phyloP scores from a whole-genome alignment of 1,284 basidiomycete genomes.

The Fomitopsis betulina region DNA sequence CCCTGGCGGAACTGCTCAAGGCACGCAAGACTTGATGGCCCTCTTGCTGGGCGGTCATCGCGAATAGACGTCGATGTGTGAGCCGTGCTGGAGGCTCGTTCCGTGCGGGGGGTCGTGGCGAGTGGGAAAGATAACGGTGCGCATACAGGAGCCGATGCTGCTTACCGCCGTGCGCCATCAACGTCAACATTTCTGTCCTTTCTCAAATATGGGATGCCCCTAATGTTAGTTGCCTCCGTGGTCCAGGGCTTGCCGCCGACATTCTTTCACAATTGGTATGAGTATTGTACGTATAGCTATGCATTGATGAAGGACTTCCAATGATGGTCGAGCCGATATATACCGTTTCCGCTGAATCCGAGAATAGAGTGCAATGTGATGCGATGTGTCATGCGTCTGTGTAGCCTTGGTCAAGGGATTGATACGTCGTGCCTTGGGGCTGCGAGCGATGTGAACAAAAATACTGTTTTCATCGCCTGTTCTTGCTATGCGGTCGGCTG shows the following conservation, averaged over 20 bases:
- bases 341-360: background rate
- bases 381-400: background rate
- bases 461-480: background rate
- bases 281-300: constrained; percentile 3
- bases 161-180: background rate
- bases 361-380: background rate
- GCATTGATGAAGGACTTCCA: constrained; percentile 2
- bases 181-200: background rate
- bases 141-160: background rate
- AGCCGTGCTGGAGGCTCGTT: background rate
- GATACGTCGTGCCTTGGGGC: constrained; percentile 2
- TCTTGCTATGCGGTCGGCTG: background rate
- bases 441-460: background rate
- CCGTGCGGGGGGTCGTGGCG: background rate
- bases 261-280: background rate
- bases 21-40: constrained; percentile 71
- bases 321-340: background rate
- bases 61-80: constrained; percentile 38
- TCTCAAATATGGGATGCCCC: background rate
- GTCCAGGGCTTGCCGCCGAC: background rate
- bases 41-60: constrained; percentile 69
- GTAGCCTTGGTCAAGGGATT: background rate
- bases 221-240: background rate
- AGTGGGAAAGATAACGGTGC: background rate
- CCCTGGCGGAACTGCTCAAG: constrained; percentile 44